These are phyloP conservation scores for Pythium dissimile DNA, from an alignment of 352 stramenopile species.

Conservation along the genomic window DNA sequence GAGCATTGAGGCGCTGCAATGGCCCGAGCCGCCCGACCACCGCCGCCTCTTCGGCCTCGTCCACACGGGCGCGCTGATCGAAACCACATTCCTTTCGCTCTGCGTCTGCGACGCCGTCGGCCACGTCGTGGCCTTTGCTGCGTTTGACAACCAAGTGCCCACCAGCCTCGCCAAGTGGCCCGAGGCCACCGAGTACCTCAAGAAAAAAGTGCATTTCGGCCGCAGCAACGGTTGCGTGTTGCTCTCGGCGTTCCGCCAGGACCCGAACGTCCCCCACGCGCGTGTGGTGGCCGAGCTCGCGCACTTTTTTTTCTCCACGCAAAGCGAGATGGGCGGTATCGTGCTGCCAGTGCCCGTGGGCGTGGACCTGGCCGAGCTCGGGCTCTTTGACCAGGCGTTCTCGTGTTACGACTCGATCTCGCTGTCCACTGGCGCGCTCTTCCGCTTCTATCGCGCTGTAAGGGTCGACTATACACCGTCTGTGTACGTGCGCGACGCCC, in stretches of 20 bases:
- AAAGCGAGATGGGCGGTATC: conserved; percentile 40
- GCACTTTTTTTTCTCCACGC: conserved; percentile 37
- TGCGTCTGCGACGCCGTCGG: conserved; percentile 27
- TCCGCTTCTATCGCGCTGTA: conserved; percentile 60
- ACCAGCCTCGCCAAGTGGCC: conserved; percentile 38
- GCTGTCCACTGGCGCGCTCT: conserved; percentile 35
- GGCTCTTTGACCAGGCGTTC: conserved; percentile 60
- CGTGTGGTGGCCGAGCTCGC: conserved; percentile 32
- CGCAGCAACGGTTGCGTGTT: conserved; percentile 46
- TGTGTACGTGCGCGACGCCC: conserved; percentile 30
- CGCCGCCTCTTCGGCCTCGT: conserved; percentile 58
- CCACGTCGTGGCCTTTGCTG: conserved; percentile 45
- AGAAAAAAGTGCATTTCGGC: conserved; percentile 51
- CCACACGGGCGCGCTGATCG: conserved; percentile 55
- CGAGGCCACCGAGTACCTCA: conserved; percentile 66
- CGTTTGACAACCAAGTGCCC: conserved; percentile 59
- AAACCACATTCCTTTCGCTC: conserved; percentile 53
- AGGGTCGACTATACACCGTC: conserved; percentile 41
- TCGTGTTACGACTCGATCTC: conserved; percentile 49
- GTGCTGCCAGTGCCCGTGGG: conserved; percentile 48
- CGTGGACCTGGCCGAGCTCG: conserved; percentile 48
- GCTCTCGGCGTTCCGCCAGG: conserved; percentile 46
- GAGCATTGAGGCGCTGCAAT: conserved; percentile 37
- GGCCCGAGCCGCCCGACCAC: conserved; percentile 35
- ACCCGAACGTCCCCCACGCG: conserved; percentile 21